A percentile compares a stretch with the other conserved stretches of the same genome.
Evolutionary conservation across 345 rosid genomes (phyloP).

Genomic region (Gossypium rotundifolium): DNA sequence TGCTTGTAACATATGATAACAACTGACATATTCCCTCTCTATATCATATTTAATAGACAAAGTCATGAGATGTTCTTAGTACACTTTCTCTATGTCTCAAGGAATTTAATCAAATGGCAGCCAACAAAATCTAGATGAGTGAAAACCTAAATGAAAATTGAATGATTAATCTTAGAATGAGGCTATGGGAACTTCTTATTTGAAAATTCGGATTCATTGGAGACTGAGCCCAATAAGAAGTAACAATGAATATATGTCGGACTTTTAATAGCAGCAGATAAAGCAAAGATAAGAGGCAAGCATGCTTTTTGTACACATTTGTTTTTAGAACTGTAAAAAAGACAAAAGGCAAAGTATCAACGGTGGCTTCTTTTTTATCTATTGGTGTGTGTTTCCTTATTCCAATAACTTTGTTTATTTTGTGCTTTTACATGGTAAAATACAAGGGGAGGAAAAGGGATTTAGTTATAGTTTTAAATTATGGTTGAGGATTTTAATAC

Average conservation of each 20-base stretch:
- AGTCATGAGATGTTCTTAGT: neutral
- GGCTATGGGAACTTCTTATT: neutral
- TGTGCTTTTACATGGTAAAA: slow-evolving; percentile 11
- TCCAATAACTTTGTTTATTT: slow-evolving; percentile 19
- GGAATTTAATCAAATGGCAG: neutral
- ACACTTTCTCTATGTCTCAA: neutral
- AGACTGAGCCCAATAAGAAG: neutral
- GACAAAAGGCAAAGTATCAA: slow-evolving; percentile 13
- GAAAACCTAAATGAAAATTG: neutral
- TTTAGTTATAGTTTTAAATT: neutral
- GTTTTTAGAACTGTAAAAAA: slow-evolving; percentile 4
- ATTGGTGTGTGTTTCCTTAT: slow-evolving; percentile 18
- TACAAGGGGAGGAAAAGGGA: neutral
- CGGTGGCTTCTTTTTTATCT: neutral
- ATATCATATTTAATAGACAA: neutral
- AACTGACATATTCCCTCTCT: neutral
- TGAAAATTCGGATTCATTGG: neutral
- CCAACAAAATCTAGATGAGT: neutral
- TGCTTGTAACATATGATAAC: neutral
- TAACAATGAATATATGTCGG: neutral
- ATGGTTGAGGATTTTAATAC: neutral
- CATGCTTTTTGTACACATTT: neutral
- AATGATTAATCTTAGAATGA: neutral
- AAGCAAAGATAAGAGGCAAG: neutral
- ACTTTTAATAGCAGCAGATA: neutral